phyloP scores from a whole-genome alignment of 192 early-diverging fungal genomes.

The Endogone sp. region DNA sequence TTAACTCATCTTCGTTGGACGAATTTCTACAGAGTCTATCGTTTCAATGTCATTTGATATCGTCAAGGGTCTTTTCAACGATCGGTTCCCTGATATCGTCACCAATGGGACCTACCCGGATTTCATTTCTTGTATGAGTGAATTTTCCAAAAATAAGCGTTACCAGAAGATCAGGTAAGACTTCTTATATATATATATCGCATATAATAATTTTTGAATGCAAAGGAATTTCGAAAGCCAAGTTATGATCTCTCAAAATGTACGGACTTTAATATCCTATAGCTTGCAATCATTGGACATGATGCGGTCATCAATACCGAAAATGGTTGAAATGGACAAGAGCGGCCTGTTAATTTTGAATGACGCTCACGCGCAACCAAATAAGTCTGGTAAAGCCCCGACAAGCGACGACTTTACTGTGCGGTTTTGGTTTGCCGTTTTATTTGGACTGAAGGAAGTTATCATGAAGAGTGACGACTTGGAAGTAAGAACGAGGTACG shows the following conservation, averaged over 20 bases:
- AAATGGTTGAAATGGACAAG: slow-evolving; percentile 30
- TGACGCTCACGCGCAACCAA: slow-evolving; percentile 12
- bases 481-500: slow-evolving; percentile 77
- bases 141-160: slow-evolving; percentile 69
- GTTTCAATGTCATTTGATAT: slow-evolving; percentile 74
- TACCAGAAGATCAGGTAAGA: slow-evolving; percentile 62
- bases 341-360: slow-evolving; percentile 18
- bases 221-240: not conserved
- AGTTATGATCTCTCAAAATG: not conserved
- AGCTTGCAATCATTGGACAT: slow-evolving; percentile 37
- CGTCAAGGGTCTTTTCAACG: slow-evolving; percentile 52
- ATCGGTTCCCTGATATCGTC: slow-evolving; percentile 66
- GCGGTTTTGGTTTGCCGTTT: slow-evolving; percentile 83
- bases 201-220: too few relatives aligned
- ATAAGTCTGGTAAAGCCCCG: slow-evolving; percentile 10
- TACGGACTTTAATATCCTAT: not conserved
- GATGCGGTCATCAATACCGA: slow-evolving; percentile 30
- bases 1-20: not conserved
- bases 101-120: slow-evolving; percentile 54
- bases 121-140: slow-evolving; percentile 46
- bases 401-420: slow-evolving; percentile 57
- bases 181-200: not conserved
- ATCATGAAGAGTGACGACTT: slow-evolving; percentile 89
- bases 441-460: slow-evolving; percentile 84
- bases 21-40: slow-evolving; percentile 51